These are phyloP conservation scores for Erodium texanum DNA, from an alignment of 441 rosid genomes.

Conservation along the genomic window DNA sequence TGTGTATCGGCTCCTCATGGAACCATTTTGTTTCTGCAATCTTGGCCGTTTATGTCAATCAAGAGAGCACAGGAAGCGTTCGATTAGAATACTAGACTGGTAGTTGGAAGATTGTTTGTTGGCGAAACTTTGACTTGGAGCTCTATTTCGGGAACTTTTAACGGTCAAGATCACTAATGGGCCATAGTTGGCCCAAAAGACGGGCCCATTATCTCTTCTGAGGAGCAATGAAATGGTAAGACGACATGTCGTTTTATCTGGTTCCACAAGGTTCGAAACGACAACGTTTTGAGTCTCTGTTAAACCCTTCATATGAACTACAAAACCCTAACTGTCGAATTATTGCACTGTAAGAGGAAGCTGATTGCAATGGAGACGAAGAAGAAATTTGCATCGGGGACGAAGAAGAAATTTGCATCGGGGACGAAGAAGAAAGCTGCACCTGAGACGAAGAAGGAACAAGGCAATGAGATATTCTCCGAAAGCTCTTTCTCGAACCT, in stretches of 20 bases:
- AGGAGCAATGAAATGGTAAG: too few relatives aligned
- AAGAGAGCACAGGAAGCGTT: not conserved
- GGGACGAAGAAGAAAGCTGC: not conserved
- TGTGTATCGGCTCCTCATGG: not conserved
- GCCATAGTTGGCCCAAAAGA: not conserved
- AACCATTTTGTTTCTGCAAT: not conserved
- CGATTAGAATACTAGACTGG: not conserved
- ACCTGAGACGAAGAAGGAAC: not conserved
- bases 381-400: not conserved
- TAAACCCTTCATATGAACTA: too few relatives aligned
- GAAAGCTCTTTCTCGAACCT: constrained; percentile 2
- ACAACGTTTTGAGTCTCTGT: too few relatives aligned
- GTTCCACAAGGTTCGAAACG: too few relatives aligned
- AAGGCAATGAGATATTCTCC: not conserved
- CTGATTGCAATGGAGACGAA: not conserved
- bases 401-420: not conserved
- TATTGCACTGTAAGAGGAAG: not conserved
- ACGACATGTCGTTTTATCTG: too few relatives aligned
- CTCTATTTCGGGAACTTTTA: not conserved
- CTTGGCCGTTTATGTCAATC: not conserved
- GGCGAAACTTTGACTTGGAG: constrained; percentile 1
- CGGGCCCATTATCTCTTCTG: too few relatives aligned
- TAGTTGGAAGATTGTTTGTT: not conserved
- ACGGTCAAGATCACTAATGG: not conserved
- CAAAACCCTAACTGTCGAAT: too few relatives aligned